Percentiles rank a stretch among this genome's conserved stretches.
Evolutionary conservation across 78 protist species (phyloP).

Genomic region (Guillardia theta): DNA sequence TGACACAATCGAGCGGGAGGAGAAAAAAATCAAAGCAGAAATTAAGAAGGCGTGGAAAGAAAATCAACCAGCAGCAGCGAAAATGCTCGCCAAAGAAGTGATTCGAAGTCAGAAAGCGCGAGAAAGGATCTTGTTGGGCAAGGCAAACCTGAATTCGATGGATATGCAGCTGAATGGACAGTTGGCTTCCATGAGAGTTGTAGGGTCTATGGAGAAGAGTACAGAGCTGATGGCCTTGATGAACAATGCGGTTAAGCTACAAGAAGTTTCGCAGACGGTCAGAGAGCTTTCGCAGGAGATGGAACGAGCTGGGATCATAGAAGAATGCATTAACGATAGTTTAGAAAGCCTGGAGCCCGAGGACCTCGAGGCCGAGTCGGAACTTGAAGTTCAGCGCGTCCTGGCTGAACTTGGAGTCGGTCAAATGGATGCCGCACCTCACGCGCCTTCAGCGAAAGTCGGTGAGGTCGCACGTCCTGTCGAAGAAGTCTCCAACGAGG

Average conservation of each 20-base stretch:
- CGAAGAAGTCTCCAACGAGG: too few species aligned
- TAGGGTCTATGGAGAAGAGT: not conserved
- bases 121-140: not conserved
- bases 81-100: not conserved
- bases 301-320: not conserved
- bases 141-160: not conserved
- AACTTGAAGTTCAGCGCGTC: not conserved
- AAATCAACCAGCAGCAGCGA: not conserved
- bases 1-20: not conserved
- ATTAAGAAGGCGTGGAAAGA: not conserved
- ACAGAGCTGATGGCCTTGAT: not conserved
- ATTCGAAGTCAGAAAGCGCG: not conserved
- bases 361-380: not conserved
- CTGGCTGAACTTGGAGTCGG: not conserved
- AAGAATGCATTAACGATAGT: not conserved
- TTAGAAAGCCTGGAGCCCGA: not conserved
- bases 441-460: too few species aligned
- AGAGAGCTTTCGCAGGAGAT: not conserved
- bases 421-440: too few species aligned
- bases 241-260: not conserved
- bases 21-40: not conserved
- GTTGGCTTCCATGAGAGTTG: not conserved
- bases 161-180: not conserved
- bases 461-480: too few species aligned
- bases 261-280: not conserved